Base-by-base conservation (phyloP, 2,329 filamentous ascomycete species). In the Macrophomina pseudophaseolina region DNA sequence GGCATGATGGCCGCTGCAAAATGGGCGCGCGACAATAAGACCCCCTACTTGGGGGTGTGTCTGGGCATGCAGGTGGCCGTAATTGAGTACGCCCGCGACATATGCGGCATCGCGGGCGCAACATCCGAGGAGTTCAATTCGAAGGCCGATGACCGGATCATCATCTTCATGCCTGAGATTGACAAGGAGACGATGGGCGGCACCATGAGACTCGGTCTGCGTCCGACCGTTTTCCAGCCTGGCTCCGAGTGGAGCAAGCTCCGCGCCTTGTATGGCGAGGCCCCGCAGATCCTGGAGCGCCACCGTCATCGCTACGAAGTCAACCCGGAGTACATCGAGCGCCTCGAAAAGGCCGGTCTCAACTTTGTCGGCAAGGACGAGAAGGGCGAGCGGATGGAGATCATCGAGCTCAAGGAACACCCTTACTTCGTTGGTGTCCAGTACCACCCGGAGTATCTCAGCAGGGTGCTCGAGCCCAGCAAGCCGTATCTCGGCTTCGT, bases 101-200 rank as follows among this genome's bases (percentile, higher is more conserved):
- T 94, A 1, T 91, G 88, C 79, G 87, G 86, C 33, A 84, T 93
- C 69, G 78, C 80, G 3, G 79, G 82, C 51, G 87, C 87, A 0
- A 83, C 82, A 4, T 86, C 83, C 5, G 83, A 82, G 65, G 87
- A 90, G 71, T 84, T 89, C 70, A 78, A 86, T 76, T 84, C 30
- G 83, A 74, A 82, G 3, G 86, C 88, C n/a, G 81, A 88, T 56
- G 84, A 93, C 74, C 88, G 87, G 32, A 87, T 92, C 33, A 88
- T 99, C 71, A 87, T 98, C 71, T 94, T 91, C 81, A 99, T 98
- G 95, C 94, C 94, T 1, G 94, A 97, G 77, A 86, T 91, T 71
- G 87, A 91, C 79, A 88, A 89, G 75, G 85, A 84, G n/a, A 89
- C 90, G 69, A 85, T 94, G 78, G 93, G 93, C 64, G 93, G 91